Base-by-base conservation (phyloP, 2,329 filamentous ascomycete genomes). In the Paraphaeosphaeria sporulosa region DNA sequence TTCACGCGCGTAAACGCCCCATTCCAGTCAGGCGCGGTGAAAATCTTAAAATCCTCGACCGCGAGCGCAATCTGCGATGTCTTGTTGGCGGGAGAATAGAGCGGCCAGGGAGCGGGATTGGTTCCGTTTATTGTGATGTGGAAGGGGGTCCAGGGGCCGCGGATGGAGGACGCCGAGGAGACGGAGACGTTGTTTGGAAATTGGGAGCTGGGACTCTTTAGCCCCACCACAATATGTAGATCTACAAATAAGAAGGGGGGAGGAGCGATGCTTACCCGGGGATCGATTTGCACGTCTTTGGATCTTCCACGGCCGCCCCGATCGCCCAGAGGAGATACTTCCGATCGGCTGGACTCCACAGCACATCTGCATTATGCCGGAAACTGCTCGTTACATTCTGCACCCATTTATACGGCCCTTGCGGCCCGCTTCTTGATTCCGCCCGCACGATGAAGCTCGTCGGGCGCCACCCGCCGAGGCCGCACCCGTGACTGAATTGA, bases 291-390 rank as follows among this genome's bases (percentile, higher is more conserved):
- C 66, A 68, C 19, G 51, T 60, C 25, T 47, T 55, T 2, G 70
- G 67, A 5, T 67, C 55, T 0, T 61, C 78, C 69, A 73, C 61
- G 47, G 76, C 68, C 50, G 70, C 72, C 4, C 82, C 82, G 42
- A 84, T 85, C 23, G 76, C 74, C 60, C 83, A 83, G 1, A 84
- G 62, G 0, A 85, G 65, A 44, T 82, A 84, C 21, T 73, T 74
- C 1, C 74, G 40, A n/a, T 84, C 81, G 0, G 76, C 78, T 0
- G 77, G 78, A 34, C 79, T 83, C 64, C 78, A 84, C 0, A 83
- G 65, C 0, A 79, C 74, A 0, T 79, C 80, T 0, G 81, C 80
- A 36, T 84, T 85, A 58, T 84, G 83, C 0, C 76, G 77, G 44
- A 84, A 85, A 2, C 77, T 78, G 2, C 73, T 70, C 2, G 77